These are phyloP conservation scores for Arthrobotrys sphaeroides DNA, from an alignment of 2,329 filamentous ascomycete genomes.

Conservation along the genomic window DNA sequence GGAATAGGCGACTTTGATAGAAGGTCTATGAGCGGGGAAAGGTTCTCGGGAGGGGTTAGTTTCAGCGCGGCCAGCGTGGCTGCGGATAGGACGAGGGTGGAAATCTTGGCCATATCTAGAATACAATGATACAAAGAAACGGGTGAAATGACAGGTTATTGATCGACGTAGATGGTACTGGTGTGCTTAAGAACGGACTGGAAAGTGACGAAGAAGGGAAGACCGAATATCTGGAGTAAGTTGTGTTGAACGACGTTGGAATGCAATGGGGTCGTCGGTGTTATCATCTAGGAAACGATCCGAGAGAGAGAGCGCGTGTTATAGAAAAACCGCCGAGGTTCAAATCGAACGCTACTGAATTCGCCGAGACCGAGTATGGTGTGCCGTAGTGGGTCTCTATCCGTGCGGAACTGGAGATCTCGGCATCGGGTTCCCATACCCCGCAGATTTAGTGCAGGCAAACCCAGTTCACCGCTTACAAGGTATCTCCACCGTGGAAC, in stretches of 20 bases:
- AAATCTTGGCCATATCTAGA: conserved; percentile 30
- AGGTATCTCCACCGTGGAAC: no score
- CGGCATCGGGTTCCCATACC: background rate
- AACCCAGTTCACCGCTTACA: no score
- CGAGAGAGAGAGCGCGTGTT: no score
- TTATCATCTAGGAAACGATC: conserved; percentile 2
- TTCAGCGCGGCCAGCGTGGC: conserved; percentile 24
- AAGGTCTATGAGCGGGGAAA: conserved; percentile 19
- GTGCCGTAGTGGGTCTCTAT: no score
- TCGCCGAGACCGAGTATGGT: no score
- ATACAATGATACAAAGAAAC: background rate
- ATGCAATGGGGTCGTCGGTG: conserved; percentile 1
- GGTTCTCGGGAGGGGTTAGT: conserved; percentile 20
- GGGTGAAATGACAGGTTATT: background rate
- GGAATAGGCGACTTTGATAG: conserved; percentile 17
- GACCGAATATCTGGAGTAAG: background rate
- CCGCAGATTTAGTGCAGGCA: background rate
- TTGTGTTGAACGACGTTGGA: conserved; percentile 17
- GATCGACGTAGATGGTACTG: background rate
- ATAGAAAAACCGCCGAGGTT: no score
- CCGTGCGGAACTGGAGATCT: background rate
- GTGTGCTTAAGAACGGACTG: background rate
- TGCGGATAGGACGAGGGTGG: conserved; percentile 28
- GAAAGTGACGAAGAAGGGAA: background rate
- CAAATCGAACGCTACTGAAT: no score